Evolutionary conservation across 139 green algal species (phyloP).

Genomic region (Raphidocelis subcapitata): DNA sequence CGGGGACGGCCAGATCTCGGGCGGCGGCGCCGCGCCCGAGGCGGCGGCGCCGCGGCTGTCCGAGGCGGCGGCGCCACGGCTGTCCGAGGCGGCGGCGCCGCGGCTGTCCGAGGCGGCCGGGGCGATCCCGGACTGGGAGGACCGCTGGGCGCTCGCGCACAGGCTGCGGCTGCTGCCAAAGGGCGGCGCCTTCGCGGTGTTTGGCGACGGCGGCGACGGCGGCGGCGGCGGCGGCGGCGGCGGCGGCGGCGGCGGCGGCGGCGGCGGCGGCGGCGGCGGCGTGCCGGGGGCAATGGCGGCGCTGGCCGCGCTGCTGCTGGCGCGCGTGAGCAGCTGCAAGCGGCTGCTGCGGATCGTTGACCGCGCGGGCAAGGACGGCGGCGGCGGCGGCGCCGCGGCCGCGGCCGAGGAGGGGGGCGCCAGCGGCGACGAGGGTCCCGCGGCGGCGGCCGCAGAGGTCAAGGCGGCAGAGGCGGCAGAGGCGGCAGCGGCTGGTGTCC

Average conservation of each 20-base stretch:
- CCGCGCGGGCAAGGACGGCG: background rate
- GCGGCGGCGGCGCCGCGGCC: background rate
- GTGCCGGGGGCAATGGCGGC: slow-evolving; percentile 9
- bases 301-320: slow-evolving; percentile 21
- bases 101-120: background rate
- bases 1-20: background rate
- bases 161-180: slow-evolving; percentile 31
- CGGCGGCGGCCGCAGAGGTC: background rate
- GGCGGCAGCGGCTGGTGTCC: slow-evolving; percentile 2
- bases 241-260: background rate
- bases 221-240: background rate
- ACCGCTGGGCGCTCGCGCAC: slow-evolving; percentile 13
- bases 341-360: background rate
- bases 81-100: background rate
- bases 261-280: background rate
- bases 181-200: slow-evolving; percentile 35
- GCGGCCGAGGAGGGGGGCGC: background rate
- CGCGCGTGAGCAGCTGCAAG: slow-evolving; percentile 4
- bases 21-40: background rate
- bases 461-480: background rate
- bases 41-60: background rate
- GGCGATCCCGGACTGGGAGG: slow-evolving; percentile 20
- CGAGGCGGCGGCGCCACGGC: no score
- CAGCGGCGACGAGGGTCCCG: background rate
- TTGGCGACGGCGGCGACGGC: background rate